Evolutionary conservation across 2,329 filamentous ascomycete genomes (phyloP).

Genomic region (Aspergillus novoparasiticus): DNA sequence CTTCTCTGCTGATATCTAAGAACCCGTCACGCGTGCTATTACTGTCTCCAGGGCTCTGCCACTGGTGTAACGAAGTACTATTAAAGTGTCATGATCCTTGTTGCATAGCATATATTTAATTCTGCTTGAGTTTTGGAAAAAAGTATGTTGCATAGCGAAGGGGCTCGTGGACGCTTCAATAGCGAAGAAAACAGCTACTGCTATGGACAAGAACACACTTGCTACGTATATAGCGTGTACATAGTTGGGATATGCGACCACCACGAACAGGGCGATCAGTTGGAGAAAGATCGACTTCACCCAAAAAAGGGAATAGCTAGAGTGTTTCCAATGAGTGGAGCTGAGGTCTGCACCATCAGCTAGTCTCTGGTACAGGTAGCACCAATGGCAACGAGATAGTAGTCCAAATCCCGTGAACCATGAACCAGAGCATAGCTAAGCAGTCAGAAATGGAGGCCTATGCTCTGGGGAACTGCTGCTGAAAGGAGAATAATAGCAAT

Average conservation of each 20-base stretch:
- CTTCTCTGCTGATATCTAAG: too few species aligned
- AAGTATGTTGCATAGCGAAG: not conserved
- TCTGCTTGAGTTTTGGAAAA: not conserved
- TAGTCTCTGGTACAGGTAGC: not conserved
- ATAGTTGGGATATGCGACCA: not conserved
- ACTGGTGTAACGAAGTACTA: not conserved
- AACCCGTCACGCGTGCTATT: not conserved
- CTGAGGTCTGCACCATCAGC: not conserved
- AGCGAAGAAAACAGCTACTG: not conserved
- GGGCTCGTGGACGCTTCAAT: not conserved
- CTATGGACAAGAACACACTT: not conserved
- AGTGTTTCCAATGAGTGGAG: not conserved
- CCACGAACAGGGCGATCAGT: not conserved
- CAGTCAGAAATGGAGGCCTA: not conserved
- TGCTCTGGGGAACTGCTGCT: not conserved
- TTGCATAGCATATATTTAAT: not conserved
- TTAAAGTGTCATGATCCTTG: not conserved
- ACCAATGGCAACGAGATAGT: not conserved
- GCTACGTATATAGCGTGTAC: not conserved
- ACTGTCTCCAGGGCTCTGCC: not conserved
- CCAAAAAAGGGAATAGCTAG: not conserved
- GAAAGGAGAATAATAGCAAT: not conserved
- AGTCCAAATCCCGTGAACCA: not conserved
- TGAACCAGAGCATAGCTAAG: not conserved
- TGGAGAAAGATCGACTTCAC: not conserved